phyloP scores from a whole-genome alignment of 2,329 filamentous ascomycete genomes.

The Chaetomium sp. region DNA sequence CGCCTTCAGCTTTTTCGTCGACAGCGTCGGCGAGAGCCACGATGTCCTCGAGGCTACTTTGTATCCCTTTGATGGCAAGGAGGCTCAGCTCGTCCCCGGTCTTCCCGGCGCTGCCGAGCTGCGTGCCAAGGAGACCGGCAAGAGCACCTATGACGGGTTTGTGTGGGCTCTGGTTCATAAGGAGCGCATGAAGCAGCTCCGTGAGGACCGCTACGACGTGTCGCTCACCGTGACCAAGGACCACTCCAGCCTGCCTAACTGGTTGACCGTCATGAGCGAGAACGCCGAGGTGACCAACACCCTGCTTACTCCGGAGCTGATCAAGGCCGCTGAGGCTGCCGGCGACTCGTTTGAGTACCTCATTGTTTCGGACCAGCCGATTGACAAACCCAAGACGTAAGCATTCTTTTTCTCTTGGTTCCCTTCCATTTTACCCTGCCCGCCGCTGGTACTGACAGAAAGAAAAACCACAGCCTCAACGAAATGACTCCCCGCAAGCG shows the following conservation, averaged over 20 bases:
- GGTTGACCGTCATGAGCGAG: slow-evolving; percentile 94
- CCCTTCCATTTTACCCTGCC: neutral
- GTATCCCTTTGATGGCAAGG: slow-evolving; percentile 90
- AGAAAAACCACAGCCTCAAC: slow-evolving; percentile 56
- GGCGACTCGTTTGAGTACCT: slow-evolving; percentile 81
- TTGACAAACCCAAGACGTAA: slow-evolving; percentile 79
- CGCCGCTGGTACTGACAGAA: neutral
- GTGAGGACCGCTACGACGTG: slow-evolving; percentile 90
- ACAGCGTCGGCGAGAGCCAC: slow-evolving; percentile 60
- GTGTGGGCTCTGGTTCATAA: slow-evolving; percentile 97
- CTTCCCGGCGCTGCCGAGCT: slow-evolving; percentile 54
- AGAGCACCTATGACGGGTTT: slow-evolving; percentile 77
- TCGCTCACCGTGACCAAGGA: slow-evolving; percentile 93
- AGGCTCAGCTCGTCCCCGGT: slow-evolving; percentile 67
- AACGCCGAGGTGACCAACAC: slow-evolving; percentile 88
- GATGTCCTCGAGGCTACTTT: slow-evolving; percentile 72
- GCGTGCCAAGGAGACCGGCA: slow-evolving; percentile 45
- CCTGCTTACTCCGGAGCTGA: slow-evolving; percentile 79
- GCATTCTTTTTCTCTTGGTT: slow-evolving; percentile 27
- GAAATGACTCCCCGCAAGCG: slow-evolving; percentile 83
- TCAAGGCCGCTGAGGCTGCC: slow-evolving; percentile 69
- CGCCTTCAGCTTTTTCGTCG: slow-evolving; percentile 68
- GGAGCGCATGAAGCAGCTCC: slow-evolving; percentile 80
- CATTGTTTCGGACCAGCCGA: slow-evolving; percentile 82
- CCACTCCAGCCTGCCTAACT: slow-evolving; percentile 77